Conservation (phyloP, 1,139 yeast genomes). For the Suhomyces kunorum region DNA sequence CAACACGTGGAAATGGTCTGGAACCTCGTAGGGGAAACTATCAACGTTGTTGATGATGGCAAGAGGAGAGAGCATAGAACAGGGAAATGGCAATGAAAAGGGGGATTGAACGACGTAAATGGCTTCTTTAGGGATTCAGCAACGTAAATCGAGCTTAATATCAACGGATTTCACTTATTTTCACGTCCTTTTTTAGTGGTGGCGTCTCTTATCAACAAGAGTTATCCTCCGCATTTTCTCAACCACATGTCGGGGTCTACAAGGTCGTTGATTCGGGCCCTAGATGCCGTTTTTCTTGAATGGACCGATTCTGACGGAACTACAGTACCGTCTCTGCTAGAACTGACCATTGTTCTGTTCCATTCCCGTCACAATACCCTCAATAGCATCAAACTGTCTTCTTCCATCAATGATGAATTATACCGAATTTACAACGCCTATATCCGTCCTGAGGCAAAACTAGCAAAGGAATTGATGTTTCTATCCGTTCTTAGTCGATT, state of each 20-base stretch:
- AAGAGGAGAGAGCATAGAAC: slow-evolving; percentile 1
- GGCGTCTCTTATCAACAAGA: neutral
- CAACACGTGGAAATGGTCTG: slow-evolving; percentile 41
- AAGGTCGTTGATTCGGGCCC: slow-evolving; percentile 33
- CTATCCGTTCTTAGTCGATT: slow-evolving; percentile 44
- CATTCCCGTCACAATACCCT: slow-evolving; percentile 44
- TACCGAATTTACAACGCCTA: slow-evolving; percentile 42
- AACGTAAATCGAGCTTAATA: too few relatives aligned
- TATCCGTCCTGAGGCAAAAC: slow-evolving; percentile 33
- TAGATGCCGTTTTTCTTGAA: slow-evolving; percentile 30
- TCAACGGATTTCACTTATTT: too few relatives aligned
- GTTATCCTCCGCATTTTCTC: neutral
- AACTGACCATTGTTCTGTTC: slow-evolving; percentile 25
- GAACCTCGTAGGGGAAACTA: slow-evolving; percentile 41
- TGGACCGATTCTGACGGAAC: slow-evolving; percentile 25
- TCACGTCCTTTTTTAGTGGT: neutral
- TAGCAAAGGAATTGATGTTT: slow-evolving; percentile 45
- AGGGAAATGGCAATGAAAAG: neutral
- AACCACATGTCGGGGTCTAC: slow-evolving; percentile 37
- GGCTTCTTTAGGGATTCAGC: too few relatives aligned
- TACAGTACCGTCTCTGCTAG: slow-evolving; percentile 14
- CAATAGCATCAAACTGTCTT: slow-evolving; percentile 34
- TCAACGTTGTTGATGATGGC: slow-evolving; percentile 46
- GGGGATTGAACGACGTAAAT: neutral
- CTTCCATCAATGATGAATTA: slow-evolving; percentile 52